Conservation (phyloP, 2,329 filamentous ascomycete species). For the Aspergillus unguis region DNA sequence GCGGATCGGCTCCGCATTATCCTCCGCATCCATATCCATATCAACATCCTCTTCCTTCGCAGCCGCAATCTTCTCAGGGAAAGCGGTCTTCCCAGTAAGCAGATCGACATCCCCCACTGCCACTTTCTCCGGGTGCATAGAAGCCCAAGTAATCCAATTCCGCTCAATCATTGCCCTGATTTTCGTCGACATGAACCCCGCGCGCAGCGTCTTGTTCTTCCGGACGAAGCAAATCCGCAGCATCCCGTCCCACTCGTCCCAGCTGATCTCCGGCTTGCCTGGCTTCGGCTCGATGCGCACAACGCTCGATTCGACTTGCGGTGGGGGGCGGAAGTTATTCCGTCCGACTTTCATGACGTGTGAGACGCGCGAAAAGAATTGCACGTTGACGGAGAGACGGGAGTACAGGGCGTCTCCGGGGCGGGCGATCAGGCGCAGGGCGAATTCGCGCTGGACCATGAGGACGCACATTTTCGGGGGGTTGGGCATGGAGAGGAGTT, state of each 20-base stretch:
- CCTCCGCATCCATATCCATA: constrained; percentile 37
- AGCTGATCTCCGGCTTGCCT: constrained; percentile 81
- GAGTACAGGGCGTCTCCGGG: constrained; percentile 88
- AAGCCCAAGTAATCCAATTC: constrained; percentile 19
- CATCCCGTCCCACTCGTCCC: constrained; percentile 93
- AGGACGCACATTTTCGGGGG: constrained; percentile 81
- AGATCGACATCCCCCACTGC: constrained; percentile 49
- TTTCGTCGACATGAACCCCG: constrained; percentile 70
- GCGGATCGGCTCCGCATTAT: constrained; percentile 36
- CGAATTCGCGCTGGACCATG: constrained; percentile 90
- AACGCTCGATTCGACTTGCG: constrained; percentile 86
- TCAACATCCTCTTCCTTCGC: constrained; percentile 12
- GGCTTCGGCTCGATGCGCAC: constrained; percentile 85
- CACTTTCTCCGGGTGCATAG: constrained; percentile 39
- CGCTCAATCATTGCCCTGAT: constrained; percentile 34
- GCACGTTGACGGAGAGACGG: constrained; percentile 85
- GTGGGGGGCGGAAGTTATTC: constrained; percentile 95
- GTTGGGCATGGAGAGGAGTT: constrained; percentile 76
- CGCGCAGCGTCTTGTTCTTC: constrained; percentile 84
- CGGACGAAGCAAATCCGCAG: constrained; percentile 77
- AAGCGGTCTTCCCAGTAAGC: constrained; percentile 29
- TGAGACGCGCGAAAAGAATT: constrained; percentile 77
- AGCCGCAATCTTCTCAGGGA: not conserved
- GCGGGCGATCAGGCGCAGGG: constrained; percentile 80
- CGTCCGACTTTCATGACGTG: constrained; percentile 88